phyloP scores from a whole-genome alignment of 2,329 filamentous ascomycete species.

The Lachnellula arida region DNA sequence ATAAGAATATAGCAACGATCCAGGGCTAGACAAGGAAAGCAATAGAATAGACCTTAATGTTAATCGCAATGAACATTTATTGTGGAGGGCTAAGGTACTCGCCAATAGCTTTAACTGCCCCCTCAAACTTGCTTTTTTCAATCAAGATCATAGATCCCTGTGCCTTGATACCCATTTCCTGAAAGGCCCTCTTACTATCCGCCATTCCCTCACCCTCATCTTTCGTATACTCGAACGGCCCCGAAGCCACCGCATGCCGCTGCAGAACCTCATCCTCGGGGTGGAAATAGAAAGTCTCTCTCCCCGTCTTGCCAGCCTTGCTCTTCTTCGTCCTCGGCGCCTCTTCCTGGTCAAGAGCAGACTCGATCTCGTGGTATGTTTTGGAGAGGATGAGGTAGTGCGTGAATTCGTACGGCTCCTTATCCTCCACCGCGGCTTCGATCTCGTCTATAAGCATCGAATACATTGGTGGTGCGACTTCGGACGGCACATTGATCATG shows the following conservation, averaged over 20 bases:
- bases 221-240: constrained; percentile 73
- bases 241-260: constrained; percentile 65
- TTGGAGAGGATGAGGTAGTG: constrained; percentile 92
- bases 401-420: constrained; percentile 87
- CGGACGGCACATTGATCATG: constrained; percentile 92
- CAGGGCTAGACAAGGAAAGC: background rate
- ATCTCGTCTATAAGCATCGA: constrained; percentile 91
- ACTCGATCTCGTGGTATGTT: constrained; percentile 85
- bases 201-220: constrained; percentile 71
- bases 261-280: constrained; percentile 90
- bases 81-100: constrained; percentile 62
- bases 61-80: constrained; percentile 27
- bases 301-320: constrained; percentile 57
- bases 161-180: constrained; percentile 84
- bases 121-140: constrained; percentile 71
- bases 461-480: constrained; percentile 92
- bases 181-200: constrained; percentile 91
- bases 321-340: constrained; percentile 58
- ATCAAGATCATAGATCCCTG: constrained; percentile 83
- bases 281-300: constrained; percentile 83
- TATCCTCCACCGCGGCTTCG: constrained; percentile 78
- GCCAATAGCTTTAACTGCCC: constrained; percentile 68
- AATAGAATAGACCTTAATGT: background rate
- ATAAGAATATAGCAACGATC: background rate
- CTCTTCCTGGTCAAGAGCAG: constrained; percentile 66